phyloP scores from a whole-genome alignment of 2,329 filamentous ascomycete genomes.

The Arthrobotrys sphaeroides region DNA sequence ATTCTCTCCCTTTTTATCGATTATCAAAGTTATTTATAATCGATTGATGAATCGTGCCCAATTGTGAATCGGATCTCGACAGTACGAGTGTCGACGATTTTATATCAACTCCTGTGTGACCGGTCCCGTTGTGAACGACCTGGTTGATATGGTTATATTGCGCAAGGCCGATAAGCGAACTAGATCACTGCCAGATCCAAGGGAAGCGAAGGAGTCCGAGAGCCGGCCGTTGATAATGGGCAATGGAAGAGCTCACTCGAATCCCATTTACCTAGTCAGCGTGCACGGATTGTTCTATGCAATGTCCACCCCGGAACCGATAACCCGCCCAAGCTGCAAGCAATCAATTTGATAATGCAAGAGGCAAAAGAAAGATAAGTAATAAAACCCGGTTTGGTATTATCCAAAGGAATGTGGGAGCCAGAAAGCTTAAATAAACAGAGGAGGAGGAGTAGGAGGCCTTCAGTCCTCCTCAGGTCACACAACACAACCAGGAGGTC shows the following conservation, averaged over 20 bases:
- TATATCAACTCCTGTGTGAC: slow-evolving; percentile 15
- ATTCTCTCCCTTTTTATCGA: not conserved
- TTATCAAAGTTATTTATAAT: slow-evolving; percentile 17
- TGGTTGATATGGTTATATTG: slow-evolving; percentile 45
- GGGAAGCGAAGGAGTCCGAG: slow-evolving; percentile 54
- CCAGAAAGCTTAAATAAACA: slow-evolving; percentile 52
- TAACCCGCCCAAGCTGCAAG: slow-evolving; percentile 19
- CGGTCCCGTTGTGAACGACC: slow-evolving; percentile 6
- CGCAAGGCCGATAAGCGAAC: slow-evolving; percentile 54
- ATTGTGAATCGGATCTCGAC: no score
- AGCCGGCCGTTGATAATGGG: slow-evolving; percentile 33
- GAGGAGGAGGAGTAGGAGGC: slow-evolving; percentile 4
- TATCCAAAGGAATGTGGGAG: slow-evolving; percentile 49
- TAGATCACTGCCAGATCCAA: slow-evolving; percentile 54
- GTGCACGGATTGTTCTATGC: slow-evolving; percentile 22
- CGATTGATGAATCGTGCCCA: not conserved
- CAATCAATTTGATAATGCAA: slow-evolving; percentile 40
- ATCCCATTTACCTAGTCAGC: slow-evolving; percentile 10
- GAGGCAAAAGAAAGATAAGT: slow-evolving; percentile 29
- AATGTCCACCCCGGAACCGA: slow-evolving; percentile 20
- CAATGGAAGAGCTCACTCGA: slow-evolving; percentile 33
- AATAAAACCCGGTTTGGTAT: slow-evolving; percentile 33
- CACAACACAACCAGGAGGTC: slow-evolving; percentile 54
- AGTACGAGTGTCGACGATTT: not conserved
- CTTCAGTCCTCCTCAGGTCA: slow-evolving; percentile 15